Evolutionary conservation across 2,329 filamentous ascomycete species (phyloP).

Genomic region (Elsinoe batatas): DNA sequence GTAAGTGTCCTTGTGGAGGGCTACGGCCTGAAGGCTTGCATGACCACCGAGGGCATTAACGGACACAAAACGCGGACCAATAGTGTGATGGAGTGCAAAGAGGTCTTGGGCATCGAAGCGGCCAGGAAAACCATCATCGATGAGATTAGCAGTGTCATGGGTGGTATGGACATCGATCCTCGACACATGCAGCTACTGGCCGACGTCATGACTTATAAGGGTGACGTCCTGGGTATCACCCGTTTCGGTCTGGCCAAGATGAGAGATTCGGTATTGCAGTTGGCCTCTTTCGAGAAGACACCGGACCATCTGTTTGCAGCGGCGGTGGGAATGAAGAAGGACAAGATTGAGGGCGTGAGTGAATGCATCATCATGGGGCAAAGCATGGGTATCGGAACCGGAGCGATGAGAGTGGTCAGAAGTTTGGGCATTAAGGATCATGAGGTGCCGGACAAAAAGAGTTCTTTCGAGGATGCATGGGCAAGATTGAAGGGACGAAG

Average conservation of each 20-base stretch:
- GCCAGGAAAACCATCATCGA: conserved; percentile 78
- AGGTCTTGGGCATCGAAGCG: conserved; percentile 90
- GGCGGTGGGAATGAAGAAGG: conserved; percentile 81
- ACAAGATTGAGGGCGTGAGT: conserved; percentile 83
- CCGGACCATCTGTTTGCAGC: conserved; percentile 95
- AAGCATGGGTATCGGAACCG: conserved; percentile 83
- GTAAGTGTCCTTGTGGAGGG: conserved; percentile 70
- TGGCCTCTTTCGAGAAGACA: conserved; percentile 96
- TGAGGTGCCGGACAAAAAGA: conserved; percentile 28
- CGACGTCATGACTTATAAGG: conserved; percentile 98
- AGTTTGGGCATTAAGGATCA: conserved; percentile 57
- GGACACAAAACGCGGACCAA: conserved; percentile 68
- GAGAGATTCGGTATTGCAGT: conserved; percentile 84
- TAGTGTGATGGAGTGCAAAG: conserved; percentile 77
- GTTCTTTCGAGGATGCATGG: conserved; percentile 15
- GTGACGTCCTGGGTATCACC: conserved; percentile 91
- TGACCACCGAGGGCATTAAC: conserved; percentile 86
- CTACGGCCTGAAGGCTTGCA: conserved; percentile 79
- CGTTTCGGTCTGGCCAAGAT: conserved; percentile 95
- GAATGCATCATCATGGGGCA: conserved; percentile 99
- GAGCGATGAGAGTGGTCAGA: conserved; percentile 80
- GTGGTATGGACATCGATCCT: conserved; percentile 88
- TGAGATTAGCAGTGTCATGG: conserved; percentile 86
- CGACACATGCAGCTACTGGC: conserved; percentile 96
- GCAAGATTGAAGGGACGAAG: not conserved